Percentiles rank a stretch among this genome's conserved stretches.
These are phyloP conservation scores for Fusarium mangiferae DNA, from an alignment of 2,329 filamentous ascomycete species.

Conservation along the genomic window DNA sequence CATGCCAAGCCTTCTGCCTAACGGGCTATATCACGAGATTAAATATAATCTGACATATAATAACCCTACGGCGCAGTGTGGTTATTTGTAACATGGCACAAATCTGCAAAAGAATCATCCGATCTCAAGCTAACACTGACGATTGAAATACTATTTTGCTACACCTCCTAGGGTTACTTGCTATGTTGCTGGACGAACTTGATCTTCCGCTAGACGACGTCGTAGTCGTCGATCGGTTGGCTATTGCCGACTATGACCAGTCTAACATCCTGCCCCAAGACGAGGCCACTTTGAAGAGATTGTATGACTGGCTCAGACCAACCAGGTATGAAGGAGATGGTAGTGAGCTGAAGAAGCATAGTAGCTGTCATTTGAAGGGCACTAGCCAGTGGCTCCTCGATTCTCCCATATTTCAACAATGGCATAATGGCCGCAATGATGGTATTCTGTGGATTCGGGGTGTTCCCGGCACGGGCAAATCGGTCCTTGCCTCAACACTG, in stretches of 20 bases:
- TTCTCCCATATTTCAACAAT: conserved; percentile 4
- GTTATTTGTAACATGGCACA: not conserved
- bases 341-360: conserved; percentile 28
- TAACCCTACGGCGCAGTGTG: not conserved
- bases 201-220: not conserved
- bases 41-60: not conserved
- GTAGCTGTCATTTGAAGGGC: conserved; percentile 3
- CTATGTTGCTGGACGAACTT: not conserved
- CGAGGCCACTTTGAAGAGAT: conserved; percentile 32
- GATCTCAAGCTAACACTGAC: not conserved
- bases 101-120: not conserved
- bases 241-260: conserved; percentile 45
- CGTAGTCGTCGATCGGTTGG: conserved; percentile 43
- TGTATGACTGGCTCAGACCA: conserved; percentile 21
- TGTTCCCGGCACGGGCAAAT: conserved; percentile 53
- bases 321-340: conserved; percentile 24
- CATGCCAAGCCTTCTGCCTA: not conserved
- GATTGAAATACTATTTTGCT: not conserved
- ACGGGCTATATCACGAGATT: not conserved
- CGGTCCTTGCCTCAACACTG: conserved; percentile 47
- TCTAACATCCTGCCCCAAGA: conserved; percentile 46
- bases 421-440: not conserved
- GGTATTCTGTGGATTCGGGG: conserved; percentile 42
- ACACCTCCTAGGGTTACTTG: not conserved
- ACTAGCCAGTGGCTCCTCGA: conserved; percentile 28